Evolutionary conservation across 441 rosid genomes (phyloP).

Genomic region (Adansonia rubrostipa): DNA sequence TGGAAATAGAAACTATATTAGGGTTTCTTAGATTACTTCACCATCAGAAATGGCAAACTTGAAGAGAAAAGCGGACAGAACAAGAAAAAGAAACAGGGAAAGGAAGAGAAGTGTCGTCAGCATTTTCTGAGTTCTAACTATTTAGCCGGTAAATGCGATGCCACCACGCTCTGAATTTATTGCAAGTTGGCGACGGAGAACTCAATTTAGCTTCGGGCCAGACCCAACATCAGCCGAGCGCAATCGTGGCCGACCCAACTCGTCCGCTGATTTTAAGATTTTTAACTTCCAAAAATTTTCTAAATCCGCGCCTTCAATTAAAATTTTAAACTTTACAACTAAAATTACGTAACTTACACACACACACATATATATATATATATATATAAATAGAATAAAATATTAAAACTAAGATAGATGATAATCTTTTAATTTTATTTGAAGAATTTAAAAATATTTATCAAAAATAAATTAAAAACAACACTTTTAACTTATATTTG

Average conservation of each 20-base stretch:
- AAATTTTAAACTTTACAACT: too few species aligned
- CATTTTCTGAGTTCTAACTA: constrained; percentile 31
- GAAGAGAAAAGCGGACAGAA: constrained; percentile 41
- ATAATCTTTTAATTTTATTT: too few species aligned
- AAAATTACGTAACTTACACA: too few species aligned
- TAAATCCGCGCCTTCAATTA: too few species aligned
- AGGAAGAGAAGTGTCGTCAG: constrained; percentile 40
- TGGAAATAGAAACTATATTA: background rate
- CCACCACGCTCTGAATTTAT: background rate
- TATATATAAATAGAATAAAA: too few species aligned
- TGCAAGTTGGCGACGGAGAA: background rate
- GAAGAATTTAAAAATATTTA: too few species aligned
- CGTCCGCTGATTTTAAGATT: background rate
- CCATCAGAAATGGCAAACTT: constrained; percentile 63
- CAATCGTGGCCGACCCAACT: background rate
- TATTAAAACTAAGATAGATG: too few species aligned
- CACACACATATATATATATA: too few species aligned
- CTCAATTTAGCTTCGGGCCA: background rate
- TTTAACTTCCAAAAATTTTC: too few species aligned
- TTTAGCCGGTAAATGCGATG: background rate
- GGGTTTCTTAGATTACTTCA: constrained; percentile 23
- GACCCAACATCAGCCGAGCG: background rate
- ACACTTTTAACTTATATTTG: too few species aligned
- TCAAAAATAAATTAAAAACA: too few species aligned
- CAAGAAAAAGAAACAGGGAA: constrained; percentile 34